Percentiles rank a stretch among this genome's conserved stretches.
Conservation (phyloP, 139 green algal species). For the Monoraphidium neglectum region DNA sequence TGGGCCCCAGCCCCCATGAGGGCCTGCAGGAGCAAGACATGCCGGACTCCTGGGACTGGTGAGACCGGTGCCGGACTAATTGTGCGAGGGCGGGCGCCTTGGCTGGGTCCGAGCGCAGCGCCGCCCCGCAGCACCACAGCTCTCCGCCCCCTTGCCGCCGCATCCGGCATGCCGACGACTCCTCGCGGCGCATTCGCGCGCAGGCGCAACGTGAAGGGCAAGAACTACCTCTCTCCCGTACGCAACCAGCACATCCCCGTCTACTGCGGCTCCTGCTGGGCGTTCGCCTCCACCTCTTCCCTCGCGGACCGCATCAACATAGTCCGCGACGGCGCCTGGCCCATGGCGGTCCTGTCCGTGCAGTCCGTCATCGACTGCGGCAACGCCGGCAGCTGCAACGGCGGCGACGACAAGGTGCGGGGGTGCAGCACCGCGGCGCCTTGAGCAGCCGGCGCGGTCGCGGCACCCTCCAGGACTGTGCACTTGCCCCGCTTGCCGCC, state of each 20-base stretch:
- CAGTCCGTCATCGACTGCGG: slow-evolving; percentile 91
- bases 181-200: not conserved
- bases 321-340: slow-evolving; percentile 42
- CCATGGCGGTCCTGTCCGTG: too few relatives aligned
- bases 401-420: slow-evolving; percentile 37
- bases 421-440: too few relatives aligned
- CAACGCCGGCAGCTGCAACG: slow-evolving; percentile 73
- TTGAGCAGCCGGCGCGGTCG: not conserved
- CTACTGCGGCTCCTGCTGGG: slow-evolving; percentile 81
- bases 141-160: too few relatives aligned
- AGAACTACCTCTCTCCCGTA: slow-evolving; percentile 65
- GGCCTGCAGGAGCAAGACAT: slow-evolving; percentile 27
- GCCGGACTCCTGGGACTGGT: slow-evolving; percentile 56
- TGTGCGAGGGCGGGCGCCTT: too few relatives aligned
- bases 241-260: slow-evolving; percentile 81
- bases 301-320: slow-evolving; percentile 91
- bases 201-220: slow-evolving; percentile 67
- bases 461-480: too few relatives aligned
- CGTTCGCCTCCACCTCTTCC: slow-evolving; percentile 70
- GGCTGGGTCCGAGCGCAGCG: not conserved
- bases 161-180: too few relatives aligned
- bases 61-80: not conserved
- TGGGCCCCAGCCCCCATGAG: slow-evolving; percentile 19
- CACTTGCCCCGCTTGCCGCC: too few relatives aligned
- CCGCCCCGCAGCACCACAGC: not conserved